A percentile compares a stretch with the other conserved stretches of the same genome.
Conservation (phyloP, 805 yeast species). For the Kodamaea leandrae region DNA sequence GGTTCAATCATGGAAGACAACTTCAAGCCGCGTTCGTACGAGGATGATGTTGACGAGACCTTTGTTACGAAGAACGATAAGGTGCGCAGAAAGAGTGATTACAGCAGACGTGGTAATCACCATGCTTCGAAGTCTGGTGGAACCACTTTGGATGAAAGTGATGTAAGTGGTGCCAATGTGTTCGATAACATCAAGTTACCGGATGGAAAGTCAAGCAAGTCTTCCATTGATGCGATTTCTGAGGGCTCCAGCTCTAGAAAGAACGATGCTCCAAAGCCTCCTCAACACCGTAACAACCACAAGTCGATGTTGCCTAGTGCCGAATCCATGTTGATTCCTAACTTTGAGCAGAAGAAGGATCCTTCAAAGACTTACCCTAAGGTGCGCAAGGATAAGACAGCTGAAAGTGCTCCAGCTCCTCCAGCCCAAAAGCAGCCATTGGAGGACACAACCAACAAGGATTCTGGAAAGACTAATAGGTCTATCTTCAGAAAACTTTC, state of each 20-base stretch:
- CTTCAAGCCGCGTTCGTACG: conserved; percentile 18
- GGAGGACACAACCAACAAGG: conserved; percentile 33
- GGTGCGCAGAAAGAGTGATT: conserved; percentile 1
- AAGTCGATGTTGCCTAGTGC: conserved; percentile 35
- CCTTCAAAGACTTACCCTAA: conserved; percentile 20
- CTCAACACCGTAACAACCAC: conserved; percentile 6
- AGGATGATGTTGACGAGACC: conserved; percentile 32
- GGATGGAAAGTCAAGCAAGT: conserved; percentile 29
- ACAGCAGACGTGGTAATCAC: conserved; percentile 10
- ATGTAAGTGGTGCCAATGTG: conserved; percentile 22
- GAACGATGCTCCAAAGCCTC: conserved; percentile 6
- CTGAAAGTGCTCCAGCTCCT: conserved; percentile 17
- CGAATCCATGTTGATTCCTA: conserved; percentile 36
- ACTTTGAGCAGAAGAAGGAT: conserved; percentile 11
- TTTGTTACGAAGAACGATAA: conserved; percentile 37
- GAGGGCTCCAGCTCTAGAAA: background rate
- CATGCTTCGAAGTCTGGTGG: conserved; percentile 9
- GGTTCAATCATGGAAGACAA: conserved; percentile 42
- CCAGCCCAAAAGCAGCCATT: conserved; percentile 29
- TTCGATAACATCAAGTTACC: conserved; percentile 52
- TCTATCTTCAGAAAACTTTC: conserved; percentile 51
- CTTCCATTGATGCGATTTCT: conserved; percentile 7
- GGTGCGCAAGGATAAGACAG: conserved; percentile 21
- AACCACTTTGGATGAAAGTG: conserved; percentile 20
- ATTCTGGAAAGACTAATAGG: conserved; percentile 29